Evolutionary conservation across 2,329 filamentous ascomycete species (phyloP), one percentile per base, ranked within the genome.

Genomic region (Macrophomina pseudophaseolina): DNA sequence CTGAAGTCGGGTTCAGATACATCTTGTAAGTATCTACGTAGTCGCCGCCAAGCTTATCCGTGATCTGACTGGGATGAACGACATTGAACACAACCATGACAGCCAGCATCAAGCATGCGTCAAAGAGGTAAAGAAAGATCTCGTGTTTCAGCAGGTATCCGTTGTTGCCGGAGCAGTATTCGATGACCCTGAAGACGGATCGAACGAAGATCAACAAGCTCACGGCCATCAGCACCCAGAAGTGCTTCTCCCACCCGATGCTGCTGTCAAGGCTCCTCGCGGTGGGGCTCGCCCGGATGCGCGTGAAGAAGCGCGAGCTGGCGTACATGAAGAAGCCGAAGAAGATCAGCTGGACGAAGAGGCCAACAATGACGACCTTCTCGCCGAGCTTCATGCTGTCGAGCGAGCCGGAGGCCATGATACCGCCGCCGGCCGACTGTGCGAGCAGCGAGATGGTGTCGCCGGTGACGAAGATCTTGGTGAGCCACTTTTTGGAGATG

Each of bases 321-420:
- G 75, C 65, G 68, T 76, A 70, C 67, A 82, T 78, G 75, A 86
- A 86, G 66, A 84, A 78, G 16, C 79, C 74, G 72, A 86, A 86
- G 70, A 84, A 83, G 64, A 79, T 56, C 66, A 86, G 76, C 68
- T 87, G 84, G 42, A 86, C 72, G 18, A 81, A 75, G 4, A 87
- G 77, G 1, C 84, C 84, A 7, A 71, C 79, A n/a, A 86, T 72
- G 48, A 86, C 78, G 63, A 86, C 76, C 64, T 78, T 76, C 40
- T 81, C 74, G 63, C 80, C 80, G 69, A 68, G 35, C 5, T 51
- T 30, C 18, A 33, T 44, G 23, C 30, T 30, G 11, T 33, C 4
- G 4, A 28, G 3, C 7, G 44, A 35, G 0, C 44, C 48, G 14
- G 16, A 46, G 4, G 54, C 58, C 52, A 66, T 46, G 32, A 59